Evolutionary conservation across 2,329 filamentous ascomycete species (phyloP).

Genomic region (Ophiobolus disseminans): DNA sequence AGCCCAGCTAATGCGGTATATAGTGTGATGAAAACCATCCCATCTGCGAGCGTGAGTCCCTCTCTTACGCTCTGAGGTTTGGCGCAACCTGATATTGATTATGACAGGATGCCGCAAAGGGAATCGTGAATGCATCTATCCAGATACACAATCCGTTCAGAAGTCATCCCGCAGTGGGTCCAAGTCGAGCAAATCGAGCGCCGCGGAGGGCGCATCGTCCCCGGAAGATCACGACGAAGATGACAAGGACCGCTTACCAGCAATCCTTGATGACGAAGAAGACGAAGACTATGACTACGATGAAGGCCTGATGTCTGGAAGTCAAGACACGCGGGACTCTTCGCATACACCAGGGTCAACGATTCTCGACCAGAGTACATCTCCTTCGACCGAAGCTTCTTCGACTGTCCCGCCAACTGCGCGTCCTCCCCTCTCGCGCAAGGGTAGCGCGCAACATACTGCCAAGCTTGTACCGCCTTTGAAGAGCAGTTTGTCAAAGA

Average conservation of each 20-base stretch:
- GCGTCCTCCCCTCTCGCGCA: conserved; percentile 43
- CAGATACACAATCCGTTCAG: conserved; percentile 68
- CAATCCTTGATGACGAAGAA: conserved; percentile 57
- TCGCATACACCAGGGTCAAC: conserved; percentile 50
- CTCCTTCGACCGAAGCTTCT: conserved; percentile 60
- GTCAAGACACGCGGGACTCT: conserved; percentile 40
- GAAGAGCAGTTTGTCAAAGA: conserved; percentile 49
- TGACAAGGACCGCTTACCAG: conserved; percentile 47
- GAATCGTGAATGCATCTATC: conserved; percentile 87
- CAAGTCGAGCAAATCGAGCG: conserved; percentile 53
- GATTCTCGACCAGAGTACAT: conserved; percentile 57
- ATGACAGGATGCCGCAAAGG: conserved; percentile 83
- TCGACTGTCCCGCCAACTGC: conserved; percentile 33
- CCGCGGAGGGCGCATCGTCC: conserved; percentile 58
- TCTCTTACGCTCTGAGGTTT: conserved; percentile 9
- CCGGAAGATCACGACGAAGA: conserved; percentile 58
- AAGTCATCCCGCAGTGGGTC: conserved; percentile 55
- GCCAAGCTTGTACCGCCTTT: conserved; percentile 18
- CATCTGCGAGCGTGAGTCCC: conserved; percentile 73
- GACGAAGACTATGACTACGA: conserved; percentile 48
- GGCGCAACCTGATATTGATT: conserved; percentile 22
- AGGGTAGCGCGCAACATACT: conserved; percentile 41
- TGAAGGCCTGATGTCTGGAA: conserved; percentile 18
- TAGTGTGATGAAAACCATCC: conserved; percentile 92
- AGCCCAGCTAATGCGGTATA: conserved; percentile 19